These are phyloP conservation scores for Fusarium kyushuense DNA, from an alignment of 2,329 filamentous ascomycete genomes.

Conservation along the genomic window DNA sequence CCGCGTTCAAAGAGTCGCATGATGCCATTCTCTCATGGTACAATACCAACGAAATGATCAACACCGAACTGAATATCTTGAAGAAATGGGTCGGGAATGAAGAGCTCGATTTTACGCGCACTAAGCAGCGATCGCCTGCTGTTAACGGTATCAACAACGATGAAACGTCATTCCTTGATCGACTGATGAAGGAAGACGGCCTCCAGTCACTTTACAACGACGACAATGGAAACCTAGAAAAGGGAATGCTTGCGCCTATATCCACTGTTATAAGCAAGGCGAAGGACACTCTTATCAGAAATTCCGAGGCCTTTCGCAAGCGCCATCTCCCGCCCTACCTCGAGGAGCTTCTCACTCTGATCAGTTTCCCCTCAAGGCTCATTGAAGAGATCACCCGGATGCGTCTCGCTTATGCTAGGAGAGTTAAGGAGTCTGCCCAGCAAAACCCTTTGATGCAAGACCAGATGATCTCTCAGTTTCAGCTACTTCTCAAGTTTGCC, in stretches of 20 bases:
- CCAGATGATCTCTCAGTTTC: conserved; percentile 97
- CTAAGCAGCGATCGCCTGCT: conserved; percentile 73
- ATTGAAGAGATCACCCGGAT: conserved; percentile 97
- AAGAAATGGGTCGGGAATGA: conserved; percentile 98
- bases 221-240: conserved; percentile 58
- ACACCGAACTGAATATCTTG: conserved; percentile 89
- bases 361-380: conserved; percentile 95
- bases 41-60: conserved; percentile 96
- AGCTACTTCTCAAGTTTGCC: conserved; percentile 90
- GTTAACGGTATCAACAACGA: conserved; percentile 79
- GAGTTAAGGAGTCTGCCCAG: conserved; percentile 94
- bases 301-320: conserved; percentile 85
- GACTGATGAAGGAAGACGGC: conserved; percentile 94
- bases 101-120: conserved; percentile 88
- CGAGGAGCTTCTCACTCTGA: conserved; percentile 92
- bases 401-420: conserved; percentile 89
- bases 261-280: conserved; percentile 91
- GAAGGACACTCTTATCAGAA: conserved; percentile 89
- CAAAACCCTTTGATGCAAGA: conserved; percentile 95
- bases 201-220: conserved; percentile 91
- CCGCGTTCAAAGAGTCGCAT: conserved; percentile 82
- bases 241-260: conserved; percentile 87
- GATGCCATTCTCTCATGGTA: conserved; percentile 95
- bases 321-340: conserved; percentile 96
- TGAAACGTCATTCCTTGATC: conserved; percentile 92